Percentiles rank a stretch among this genome's conserved stretches.
These are phyloP conservation scores for Kluyveromyces siamensis DNA, from an alignment of 805 yeast genomes.

Conservation along the genomic window DNA sequence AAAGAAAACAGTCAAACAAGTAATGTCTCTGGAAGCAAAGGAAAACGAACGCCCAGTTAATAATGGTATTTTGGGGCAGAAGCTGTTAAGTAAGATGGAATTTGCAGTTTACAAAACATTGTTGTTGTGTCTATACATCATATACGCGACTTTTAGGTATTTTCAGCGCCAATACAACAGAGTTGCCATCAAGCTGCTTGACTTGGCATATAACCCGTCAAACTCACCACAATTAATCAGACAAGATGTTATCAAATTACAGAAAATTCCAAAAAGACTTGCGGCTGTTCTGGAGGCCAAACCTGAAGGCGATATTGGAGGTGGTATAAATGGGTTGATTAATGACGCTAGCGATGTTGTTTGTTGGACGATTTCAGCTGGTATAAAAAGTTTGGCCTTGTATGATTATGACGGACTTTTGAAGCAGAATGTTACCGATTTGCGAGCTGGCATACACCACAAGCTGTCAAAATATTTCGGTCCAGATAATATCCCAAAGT, in stretches of 20 bases:
- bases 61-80: slow-evolving; percentile 9
- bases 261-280: slow-evolving; percentile 69
- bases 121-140: slow-evolving; percentile 43
- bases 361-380: slow-evolving; percentile 89
- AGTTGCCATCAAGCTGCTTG: slow-evolving; percentile 46
- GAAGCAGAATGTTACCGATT: slow-evolving; percentile 43
- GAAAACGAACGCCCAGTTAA: neutral
- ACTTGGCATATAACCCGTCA: slow-evolving; percentile 57
- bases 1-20: slow-evolving; percentile 1
- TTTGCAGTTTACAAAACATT: slow-evolving; percentile 36
- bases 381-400: slow-evolving; percentile 59
- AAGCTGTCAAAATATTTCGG: slow-evolving; percentile 71
- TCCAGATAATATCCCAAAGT: slow-evolving; percentile 52
- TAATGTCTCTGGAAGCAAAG: slow-evolving; percentile 1
- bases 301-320: slow-evolving; percentile 76
- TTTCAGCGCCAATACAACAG: slow-evolving; percentile 44
- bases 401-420: slow-evolving; percentile 75
- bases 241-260: slow-evolving; percentile 63
- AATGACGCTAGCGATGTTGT: slow-evolving; percentile 67
- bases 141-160: slow-evolving; percentile 48
- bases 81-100: slow-evolving; percentile 12
- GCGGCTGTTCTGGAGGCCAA: slow-evolving; percentile 69
- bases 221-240: slow-evolving; percentile 80
- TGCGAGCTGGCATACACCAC: slow-evolving; percentile 46
- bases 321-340: slow-evolving; percentile 76